Percentiles rank a stretch among this genome's conserved stretches.
Evolutionary conservation across 306 rosid genomes (phyloP).

Genomic region (Prunus mume): DNA sequence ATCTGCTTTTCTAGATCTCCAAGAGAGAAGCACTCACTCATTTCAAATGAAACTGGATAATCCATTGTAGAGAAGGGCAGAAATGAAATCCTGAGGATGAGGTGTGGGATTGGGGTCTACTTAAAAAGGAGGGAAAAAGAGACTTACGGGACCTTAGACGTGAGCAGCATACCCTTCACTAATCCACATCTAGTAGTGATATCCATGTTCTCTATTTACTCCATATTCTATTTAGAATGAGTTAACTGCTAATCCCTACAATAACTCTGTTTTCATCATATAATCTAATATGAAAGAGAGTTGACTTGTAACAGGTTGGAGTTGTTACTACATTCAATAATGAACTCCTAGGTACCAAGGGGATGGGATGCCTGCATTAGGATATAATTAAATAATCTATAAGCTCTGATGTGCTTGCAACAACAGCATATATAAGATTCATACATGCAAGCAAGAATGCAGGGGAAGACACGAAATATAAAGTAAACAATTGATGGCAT

Average conservation of each 20-base stretch:
- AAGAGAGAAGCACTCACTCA: not conserved
- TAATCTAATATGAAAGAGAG: not conserved
- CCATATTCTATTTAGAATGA: not conserved
- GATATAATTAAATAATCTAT: not conserved
- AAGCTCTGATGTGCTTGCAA: slow-evolving; percentile 41
- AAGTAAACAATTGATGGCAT: slow-evolving; percentile 10
- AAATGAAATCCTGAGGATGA: slow-evolving; percentile 22
- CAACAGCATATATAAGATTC: slow-evolving; percentile 13
- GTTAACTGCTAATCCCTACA: not conserved
- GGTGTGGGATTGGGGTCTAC: not conserved
- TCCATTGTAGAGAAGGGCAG: slow-evolving; percentile 20
- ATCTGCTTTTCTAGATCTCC: slow-evolving; percentile 56
- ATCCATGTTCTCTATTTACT: slow-evolving; percentile 29
- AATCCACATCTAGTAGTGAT: slow-evolving; percentile 35
- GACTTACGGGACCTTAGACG: slow-evolving; percentile 13
- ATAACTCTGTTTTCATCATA: not conserved
- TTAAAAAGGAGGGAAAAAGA: slow-evolving; percentile 26
- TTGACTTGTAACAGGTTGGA: slow-evolving; percentile 22
- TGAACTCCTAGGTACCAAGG: not conserved
- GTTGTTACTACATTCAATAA: not conserved
- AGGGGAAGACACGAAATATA: not conserved
- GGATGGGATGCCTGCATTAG: not conserved
- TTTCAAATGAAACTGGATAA: slow-evolving; percentile 27
- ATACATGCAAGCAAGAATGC: slow-evolving; percentile 17
- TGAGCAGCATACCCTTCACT: slow-evolving; percentile 32